These are phyloP conservation scores for Coemansia sp. DNA, from an alignment of 192 early-diverging fungal genomes.

Conservation along the genomic window DNA sequence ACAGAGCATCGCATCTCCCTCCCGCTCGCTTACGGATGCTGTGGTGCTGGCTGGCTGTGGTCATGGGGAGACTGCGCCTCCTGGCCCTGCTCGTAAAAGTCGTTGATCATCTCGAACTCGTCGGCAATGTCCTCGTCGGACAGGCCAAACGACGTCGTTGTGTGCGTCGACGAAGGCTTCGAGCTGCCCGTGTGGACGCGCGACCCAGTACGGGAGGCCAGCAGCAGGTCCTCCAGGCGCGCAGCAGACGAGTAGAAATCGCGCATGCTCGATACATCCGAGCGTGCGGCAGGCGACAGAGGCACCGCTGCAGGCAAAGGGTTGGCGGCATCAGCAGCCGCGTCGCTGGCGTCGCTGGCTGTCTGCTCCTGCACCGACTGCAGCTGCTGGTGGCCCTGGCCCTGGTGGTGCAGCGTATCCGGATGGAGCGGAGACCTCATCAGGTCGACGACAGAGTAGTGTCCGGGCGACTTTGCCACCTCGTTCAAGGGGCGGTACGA, in stretches of 20 bases:
- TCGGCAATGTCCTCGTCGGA: constrained; percentile 6
- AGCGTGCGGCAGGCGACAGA: constrained; percentile 12
- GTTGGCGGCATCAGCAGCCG: no score
- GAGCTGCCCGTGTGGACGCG: neutral
- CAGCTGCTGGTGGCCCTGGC: neutral
- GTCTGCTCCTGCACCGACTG: neutral
- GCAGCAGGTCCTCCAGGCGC: constrained; percentile 32
- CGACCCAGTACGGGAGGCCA: constrained; percentile 21
- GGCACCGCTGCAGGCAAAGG: no score
- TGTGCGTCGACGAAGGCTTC: neutral
- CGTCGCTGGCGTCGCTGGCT: no score
- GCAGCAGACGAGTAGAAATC: constrained; percentile 45
- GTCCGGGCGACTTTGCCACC: neutral
- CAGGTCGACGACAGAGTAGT: constrained; percentile 27
- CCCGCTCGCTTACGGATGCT: no score
- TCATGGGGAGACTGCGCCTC: no score
- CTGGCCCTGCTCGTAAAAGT: constrained; percentile 4
- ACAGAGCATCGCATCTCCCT: no score
- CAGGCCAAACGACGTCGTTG: no score
- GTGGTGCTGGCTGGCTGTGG: no score
- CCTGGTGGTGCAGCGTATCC: neutral
- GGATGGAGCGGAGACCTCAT: constrained; percentile 24
- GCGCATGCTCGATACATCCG: constrained; percentile 40
- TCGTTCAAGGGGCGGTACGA: neutral
- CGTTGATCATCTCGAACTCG: constrained; percentile 26